Evolutionary conservation across 2,329 filamentous ascomycete genomes (phyloP).

Genomic region (Colletotrichum navitas): DNA sequence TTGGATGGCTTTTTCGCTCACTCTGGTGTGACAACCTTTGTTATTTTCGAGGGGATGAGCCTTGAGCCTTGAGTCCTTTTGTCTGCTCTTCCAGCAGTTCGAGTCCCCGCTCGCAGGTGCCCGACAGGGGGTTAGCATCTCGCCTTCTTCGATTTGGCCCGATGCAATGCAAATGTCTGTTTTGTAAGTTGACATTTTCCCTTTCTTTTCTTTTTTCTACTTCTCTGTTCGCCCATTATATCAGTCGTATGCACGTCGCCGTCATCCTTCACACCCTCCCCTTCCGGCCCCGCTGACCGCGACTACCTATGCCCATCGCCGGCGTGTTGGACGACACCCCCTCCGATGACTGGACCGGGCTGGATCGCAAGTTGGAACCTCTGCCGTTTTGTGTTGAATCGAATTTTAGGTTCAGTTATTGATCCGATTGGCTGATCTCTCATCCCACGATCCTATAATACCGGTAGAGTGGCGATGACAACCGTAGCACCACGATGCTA

Average conservation of each 20-base stretch:
- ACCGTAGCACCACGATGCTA: constrained; percentile 12
- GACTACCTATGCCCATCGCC: constrained; percentile 14
- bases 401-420: not conserved
- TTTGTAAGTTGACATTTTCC: not conserved
- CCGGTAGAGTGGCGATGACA: not conserved
- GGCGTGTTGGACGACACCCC: constrained; percentile 20
- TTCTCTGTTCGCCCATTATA: not conserved
- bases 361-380: not conserved
- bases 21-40: constrained; percentile 8
- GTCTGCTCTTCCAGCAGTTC: not conserved
- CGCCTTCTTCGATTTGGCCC: not conserved
- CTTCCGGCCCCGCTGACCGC: constrained; percentile 7
- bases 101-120: not conserved
- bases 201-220: no score
- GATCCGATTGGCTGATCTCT: not conserved
- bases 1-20: not conserved
- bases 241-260: not conserved
- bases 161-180: constrained; percentile 8
- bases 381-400: not conserved
- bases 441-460: constrained; percentile 8
- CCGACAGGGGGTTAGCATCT: constrained; percentile 10
- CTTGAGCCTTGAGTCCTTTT: constrained; percentile 10
- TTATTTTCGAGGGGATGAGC: not conserved
- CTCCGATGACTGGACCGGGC: not conserved
- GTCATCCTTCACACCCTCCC: not conserved